Conservation (phyloP, 306 rosid genomes). For the Lathyrus tuberosus region DNA sequence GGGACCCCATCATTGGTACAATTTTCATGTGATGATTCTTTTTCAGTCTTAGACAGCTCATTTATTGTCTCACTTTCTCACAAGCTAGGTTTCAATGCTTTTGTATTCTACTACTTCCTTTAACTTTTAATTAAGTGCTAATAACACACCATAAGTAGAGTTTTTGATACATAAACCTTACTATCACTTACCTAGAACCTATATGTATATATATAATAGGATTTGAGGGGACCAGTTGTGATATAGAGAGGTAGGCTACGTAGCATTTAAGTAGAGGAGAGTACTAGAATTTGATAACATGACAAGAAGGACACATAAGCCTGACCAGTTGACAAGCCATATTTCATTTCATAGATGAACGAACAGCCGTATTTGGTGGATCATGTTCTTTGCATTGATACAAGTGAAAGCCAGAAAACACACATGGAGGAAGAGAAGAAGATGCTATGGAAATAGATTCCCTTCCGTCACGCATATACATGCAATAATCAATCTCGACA, state of each 20-base stretch:
- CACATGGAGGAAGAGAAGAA: slow-evolving; percentile 25
- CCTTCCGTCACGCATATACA: not conserved
- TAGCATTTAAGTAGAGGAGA: slow-evolving; percentile 27
- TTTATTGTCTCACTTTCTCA: slow-evolving; percentile 48
- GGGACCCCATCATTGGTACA: slow-evolving; percentile 50
- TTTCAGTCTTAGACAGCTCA: slow-evolving; percentile 59
- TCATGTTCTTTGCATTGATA: slow-evolving; percentile 63
- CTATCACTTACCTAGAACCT: slow-evolving; percentile 9
- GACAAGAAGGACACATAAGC: slow-evolving; percentile 43
- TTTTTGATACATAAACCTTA: slow-evolving; percentile 2
- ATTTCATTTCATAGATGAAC: slow-evolving; percentile 47
- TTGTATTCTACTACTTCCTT: slow-evolving; percentile 15
- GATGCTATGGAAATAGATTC: not conserved
- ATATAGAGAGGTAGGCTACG: slow-evolving; percentile 32
- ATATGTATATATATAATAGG: too few relatives aligned
- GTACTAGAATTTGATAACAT: slow-evolving; percentile 13
- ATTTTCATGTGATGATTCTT: slow-evolving; percentile 49
- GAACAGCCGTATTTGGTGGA: slow-evolving; percentile 76
- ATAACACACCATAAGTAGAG: not conserved
- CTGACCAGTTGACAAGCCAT: slow-evolving; percentile 50
- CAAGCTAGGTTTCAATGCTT: slow-evolving; percentile 29
- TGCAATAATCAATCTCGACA: too few relatives aligned
- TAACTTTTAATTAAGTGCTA: not conserved
- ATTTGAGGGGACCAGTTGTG: slow-evolving; percentile 39
- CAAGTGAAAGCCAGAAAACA: slow-evolving; percentile 41